Evolutionary conservation across 1,139 yeast species (phyloP).

Genomic region (Geotrichum candidum): DNA sequence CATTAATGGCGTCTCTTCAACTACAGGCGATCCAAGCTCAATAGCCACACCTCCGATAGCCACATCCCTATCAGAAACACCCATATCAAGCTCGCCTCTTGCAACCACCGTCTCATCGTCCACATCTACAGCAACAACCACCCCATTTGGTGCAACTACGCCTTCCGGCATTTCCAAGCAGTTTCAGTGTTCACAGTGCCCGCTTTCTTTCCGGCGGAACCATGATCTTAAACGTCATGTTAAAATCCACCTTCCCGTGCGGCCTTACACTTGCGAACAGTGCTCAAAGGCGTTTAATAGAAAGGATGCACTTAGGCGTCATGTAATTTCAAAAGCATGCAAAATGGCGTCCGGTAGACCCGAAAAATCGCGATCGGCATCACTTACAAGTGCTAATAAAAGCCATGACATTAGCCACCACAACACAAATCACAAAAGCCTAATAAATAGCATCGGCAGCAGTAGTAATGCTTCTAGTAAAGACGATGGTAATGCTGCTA

Average conservation of each 20-base stretch:
- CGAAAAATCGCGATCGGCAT: neutral
- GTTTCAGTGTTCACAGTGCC: slow-evolving; percentile 29
- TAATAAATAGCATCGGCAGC: neutral
- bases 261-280: slow-evolving; percentile 60
- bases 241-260: slow-evolving; percentile 46
- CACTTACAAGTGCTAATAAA: neutral
- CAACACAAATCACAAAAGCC: neutral
- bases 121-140: neutral
- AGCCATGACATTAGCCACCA: neutral
- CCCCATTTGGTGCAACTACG: neutral
- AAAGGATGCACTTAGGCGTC: slow-evolving; percentile 59
- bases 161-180: neutral
- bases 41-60: neutral
- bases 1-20: neutral
- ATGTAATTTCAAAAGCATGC: slow-evolving; percentile 16
- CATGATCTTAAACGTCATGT: slow-evolving; percentile 64
- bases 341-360: slow-evolving; percentile 8
- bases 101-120: neutral
- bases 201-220: slow-evolving; percentile 50
- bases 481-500: too few species aligned
- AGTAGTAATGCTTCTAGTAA: neutral
- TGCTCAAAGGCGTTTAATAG: slow-evolving; percentile 82
- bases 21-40: neutral
- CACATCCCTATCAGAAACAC: neutral
- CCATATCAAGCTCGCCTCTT: neutral